Percentiles rank a stretch among this genome's conserved stretches.
Evolutionary conservation across 2,329 filamentous ascomycete genomes (phyloP).

Genomic region (Rutstroemia sp.): DNA sequence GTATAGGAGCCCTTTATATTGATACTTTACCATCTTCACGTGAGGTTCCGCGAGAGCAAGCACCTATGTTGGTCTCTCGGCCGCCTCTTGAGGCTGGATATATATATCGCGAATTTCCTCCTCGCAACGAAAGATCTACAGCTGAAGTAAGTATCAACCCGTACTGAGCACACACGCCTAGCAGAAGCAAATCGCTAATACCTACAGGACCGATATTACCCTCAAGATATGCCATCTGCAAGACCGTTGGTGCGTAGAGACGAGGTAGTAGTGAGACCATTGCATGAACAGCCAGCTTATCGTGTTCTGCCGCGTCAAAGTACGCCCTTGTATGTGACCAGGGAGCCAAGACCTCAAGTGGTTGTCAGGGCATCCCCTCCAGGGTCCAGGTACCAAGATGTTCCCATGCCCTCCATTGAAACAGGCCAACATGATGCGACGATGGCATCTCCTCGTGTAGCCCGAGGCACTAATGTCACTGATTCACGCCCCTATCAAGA

Average conservation of each 20-base stretch:
- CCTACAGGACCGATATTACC: conserved; percentile 12
- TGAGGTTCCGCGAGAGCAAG: background rate
- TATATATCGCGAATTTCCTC: background rate
- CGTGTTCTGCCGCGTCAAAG: conserved; percentile 14
- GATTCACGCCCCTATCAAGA: conserved; percentile 14
- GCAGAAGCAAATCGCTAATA: conserved; percentile 1
- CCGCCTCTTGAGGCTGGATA: background rate
- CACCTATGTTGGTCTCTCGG: background rate
- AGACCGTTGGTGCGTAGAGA: conserved; percentile 13
- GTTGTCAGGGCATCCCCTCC: conserved; percentile 24
- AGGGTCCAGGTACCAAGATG: conserved; percentile 25
- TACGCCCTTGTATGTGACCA: conserved; percentile 13
- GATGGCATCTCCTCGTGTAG: conserved; percentile 14
- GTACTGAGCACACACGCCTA: background rate
- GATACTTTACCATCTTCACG: background rate
- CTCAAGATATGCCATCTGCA: conserved; percentile 13
- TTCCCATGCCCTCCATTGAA: conserved; percentile 30
- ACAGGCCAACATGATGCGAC: conserved; percentile 17
- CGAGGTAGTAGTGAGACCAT: conserved; percentile 24
- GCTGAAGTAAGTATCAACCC: conserved; percentile 1
- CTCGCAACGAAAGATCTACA: background rate
- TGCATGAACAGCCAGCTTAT: conserved; percentile 18
- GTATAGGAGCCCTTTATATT: conserved; percentile 2
- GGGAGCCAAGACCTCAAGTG: conserved; percentile 23
- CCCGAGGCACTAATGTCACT: conserved; percentile 15